Conservation (phyloP, 495 filamentous ascomycete species). For the Hamigera avellanea region DNA sequence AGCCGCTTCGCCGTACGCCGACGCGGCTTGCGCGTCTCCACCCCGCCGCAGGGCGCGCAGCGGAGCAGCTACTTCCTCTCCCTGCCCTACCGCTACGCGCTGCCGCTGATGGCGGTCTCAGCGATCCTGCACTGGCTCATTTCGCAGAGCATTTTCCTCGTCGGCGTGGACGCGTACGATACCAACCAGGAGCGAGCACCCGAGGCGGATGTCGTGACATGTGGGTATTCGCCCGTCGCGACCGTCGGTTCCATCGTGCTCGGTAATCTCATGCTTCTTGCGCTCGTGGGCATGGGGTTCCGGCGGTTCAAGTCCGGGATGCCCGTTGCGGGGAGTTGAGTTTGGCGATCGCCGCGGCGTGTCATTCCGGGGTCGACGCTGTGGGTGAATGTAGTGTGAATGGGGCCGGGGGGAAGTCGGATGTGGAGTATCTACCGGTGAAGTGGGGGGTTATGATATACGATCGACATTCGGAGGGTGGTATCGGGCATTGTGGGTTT, state of each 20-base stretch:
- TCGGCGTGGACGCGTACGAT: constrained; percentile 10
- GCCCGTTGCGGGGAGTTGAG: constrained; percentile 31
- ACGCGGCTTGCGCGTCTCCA: constrained; percentile 30
- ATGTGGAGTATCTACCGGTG: too few relatives aligned
- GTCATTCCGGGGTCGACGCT: too few relatives aligned
- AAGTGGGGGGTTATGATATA: too few relatives aligned
- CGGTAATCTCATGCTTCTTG: constrained; percentile 7
- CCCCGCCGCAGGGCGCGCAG: constrained; percentile 26
- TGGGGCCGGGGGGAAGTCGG: too few relatives aligned
- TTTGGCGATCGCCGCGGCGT: constrained; percentile 37
- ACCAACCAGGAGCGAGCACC: neutral
- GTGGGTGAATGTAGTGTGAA: too few relatives aligned
- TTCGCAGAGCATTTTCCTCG: constrained; percentile 29
- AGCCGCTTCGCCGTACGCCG: constrained; percentile 9
- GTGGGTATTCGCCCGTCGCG: constrained; percentile 19
- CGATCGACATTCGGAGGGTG: too few relatives aligned
- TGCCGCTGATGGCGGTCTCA: constrained; percentile 18
- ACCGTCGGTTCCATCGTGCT: constrained; percentile 17
- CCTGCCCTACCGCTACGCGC: constrained; percentile 27
- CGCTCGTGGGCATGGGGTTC: constrained; percentile 6
- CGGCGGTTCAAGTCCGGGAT: constrained; percentile 20
- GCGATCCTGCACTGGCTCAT: constrained; percentile 28
- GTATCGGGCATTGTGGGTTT: too few relatives aligned
- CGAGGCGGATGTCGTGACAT: constrained; percentile 7
- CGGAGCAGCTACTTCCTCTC: constrained; percentile 31